These are phyloP conservation scores for Leishmania gerbilli DNA, from an alignment of 208 protist species.

Conservation along the genomic window DNA sequence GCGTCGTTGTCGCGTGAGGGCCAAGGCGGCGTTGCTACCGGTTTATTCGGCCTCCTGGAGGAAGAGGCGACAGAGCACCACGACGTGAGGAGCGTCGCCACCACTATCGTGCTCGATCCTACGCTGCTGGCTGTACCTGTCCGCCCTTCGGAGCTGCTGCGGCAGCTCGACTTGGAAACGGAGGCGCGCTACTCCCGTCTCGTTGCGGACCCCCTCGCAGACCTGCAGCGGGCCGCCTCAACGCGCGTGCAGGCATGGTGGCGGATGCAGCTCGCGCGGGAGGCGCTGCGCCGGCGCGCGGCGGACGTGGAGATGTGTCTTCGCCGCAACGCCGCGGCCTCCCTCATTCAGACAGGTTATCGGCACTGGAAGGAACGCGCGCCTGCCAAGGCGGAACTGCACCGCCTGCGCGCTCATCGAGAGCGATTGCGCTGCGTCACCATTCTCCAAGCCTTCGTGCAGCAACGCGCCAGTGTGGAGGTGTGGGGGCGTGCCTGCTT, in stretches of 20 bases:
- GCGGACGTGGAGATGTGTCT: slow-evolving; percentile 17
- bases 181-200: slow-evolving; percentile 35
- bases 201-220: slow-evolving; percentile 16
- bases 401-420: slow-evolving; percentile 27
- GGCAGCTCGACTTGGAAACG: slow-evolving; percentile 22
- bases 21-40: not conserved
- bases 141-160: slow-evolving; percentile 28
- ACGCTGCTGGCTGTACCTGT: slow-evolving; percentile 12
- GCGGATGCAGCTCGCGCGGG: slow-evolving; percentile 11
- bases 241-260: slow-evolving; percentile 28
- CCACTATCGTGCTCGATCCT: not conserved
- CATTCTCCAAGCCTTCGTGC: slow-evolving; percentile 46
- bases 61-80: not conserved
- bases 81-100: not conserved
- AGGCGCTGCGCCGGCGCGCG: slow-evolving; percentile 9
- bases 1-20: not conserved
- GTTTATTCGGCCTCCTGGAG: not conserved
- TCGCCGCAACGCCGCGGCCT: slow-evolving; percentile 27
- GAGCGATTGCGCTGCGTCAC: slow-evolving; percentile 19
- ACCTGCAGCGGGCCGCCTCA: slow-evolving; percentile 15
- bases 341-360: slow-evolving; percentile 38
- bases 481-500: slow-evolving; percentile 35
- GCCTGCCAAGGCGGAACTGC: slow-evolving; percentile 23
- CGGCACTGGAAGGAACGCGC: slow-evolving; percentile 35
- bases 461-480: slow-evolving; percentile 41